Conservation (phyloP, 345 rosid genomes). For the Litchi chinensis region DNA sequence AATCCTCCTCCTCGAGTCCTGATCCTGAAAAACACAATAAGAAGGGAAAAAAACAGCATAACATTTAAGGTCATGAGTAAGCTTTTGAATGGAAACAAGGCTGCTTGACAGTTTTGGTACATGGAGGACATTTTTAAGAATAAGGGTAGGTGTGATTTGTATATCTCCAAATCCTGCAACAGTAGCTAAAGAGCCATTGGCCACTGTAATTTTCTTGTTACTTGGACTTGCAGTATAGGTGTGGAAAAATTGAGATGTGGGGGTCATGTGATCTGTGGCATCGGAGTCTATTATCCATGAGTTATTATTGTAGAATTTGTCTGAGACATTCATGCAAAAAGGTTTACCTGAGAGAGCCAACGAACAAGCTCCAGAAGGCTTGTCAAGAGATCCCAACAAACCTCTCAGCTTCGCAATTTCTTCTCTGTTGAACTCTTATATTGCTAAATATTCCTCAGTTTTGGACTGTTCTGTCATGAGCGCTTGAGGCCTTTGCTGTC, state of each 20-base stretch:
- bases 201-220: background rate
- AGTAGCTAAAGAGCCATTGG: background rate
- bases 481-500: background rate
- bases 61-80: background rate
- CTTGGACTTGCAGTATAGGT: background rate
- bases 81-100: background rate
- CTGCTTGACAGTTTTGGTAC: slow-evolving; percentile 8
- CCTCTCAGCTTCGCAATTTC: background rate
- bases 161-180: background rate
- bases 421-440: background rate
- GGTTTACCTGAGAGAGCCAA: background rate
- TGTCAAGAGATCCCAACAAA: background rate
- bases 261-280: background rate
- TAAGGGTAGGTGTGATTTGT: background rate
- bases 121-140: slow-evolving; percentile 8
- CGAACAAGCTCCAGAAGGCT: background rate
- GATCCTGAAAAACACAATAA: slow-evolving; percentile 6
- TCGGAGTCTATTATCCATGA: slow-evolving; percentile 2
- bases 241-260: background rate
- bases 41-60: background rate
- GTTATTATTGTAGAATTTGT: background rate
- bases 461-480: background rate
- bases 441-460: no score
- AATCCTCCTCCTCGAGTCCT: slow-evolving; percentile 2
- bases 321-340: background rate